Base-by-base conservation (phyloP, 331 rosid genomes). In the Cydonia oblonga region DNA sequence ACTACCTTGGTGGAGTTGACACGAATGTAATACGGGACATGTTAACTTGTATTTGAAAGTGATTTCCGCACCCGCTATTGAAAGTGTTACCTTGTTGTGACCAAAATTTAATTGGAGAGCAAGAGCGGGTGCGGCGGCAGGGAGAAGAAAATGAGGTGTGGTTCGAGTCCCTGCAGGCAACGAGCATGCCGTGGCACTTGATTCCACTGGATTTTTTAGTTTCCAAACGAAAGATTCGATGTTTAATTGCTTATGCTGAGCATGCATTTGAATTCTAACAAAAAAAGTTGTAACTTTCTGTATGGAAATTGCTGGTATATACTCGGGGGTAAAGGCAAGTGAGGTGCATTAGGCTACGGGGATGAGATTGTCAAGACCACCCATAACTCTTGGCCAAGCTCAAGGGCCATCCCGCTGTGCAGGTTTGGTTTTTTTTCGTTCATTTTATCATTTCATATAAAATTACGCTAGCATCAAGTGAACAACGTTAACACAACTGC, bases 321-420 rank as follows among this genome's bases (percentile, higher is more conserved):
- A 90, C 95, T 49, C 90, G 95, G 97, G 98, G 97, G 40, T 18
- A 90, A 86, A 81, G 97, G 98, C 75, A 86, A 90, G 79, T 93
- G 97, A 78, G 97, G 98, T 76, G 97, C 98, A 38, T 84, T 93
- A 78, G 98, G 98, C 71, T 92, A 90, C 84, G 97, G 96, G 24
- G 91, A 90, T 82, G 98, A 93, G 80, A 83, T 85, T 73, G 97
- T 89, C 79, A 93, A 93, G 82, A 90, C 97, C 23, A 83, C 86
- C 77, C 97, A 29, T 89, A 80, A 81, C 81, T 85, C 33, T 42
- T 93, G 79, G 65, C 72, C 68, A 75, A 82, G 71, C 89, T 93
- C 59, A 82, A 87, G 79, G 75, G 72, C 85, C 79, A 86, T 64
- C 79, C 87, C 40, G 88, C 92, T 20, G 93, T 93, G 79, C 95